A percentile compares a stretch with the other conserved stretches of the same genome.
Conservation (phyloP, 345 rosid species). For the Ailanthus altissimus region DNA sequence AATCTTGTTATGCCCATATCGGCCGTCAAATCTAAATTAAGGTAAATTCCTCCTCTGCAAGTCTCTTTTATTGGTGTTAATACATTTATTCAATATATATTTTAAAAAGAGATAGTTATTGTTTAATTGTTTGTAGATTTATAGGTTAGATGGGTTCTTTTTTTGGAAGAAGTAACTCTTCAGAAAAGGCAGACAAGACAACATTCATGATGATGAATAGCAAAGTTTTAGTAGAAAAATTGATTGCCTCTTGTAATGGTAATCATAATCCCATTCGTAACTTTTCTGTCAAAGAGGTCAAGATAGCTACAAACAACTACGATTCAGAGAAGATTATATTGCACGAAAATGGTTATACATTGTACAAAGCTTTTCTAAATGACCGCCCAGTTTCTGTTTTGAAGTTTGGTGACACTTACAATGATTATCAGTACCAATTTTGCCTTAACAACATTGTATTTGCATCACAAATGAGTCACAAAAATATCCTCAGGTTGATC, state of each 20-base stretch:
- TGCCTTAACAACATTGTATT: not conserved
- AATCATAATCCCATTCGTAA: not conserved
- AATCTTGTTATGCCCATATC: too few relatives aligned
- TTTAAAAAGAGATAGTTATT: too few relatives aligned
- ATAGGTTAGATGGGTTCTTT: too few relatives aligned
- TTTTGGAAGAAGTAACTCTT: not conserved
- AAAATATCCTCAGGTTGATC: not conserved
- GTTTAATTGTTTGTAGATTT: too few relatives aligned
- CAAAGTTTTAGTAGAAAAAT: not conserved
- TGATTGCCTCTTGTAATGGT: not conserved
- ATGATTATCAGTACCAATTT: too few relatives aligned
- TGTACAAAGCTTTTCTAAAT: slow-evolving; percentile 17
- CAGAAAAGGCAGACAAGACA: not conserved
- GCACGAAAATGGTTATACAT: not conserved
- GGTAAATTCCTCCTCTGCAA: too few relatives aligned
- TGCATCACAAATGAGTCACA: slow-evolving; percentile 14
- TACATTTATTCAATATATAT: too few relatives aligned
- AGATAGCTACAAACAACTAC: slow-evolving; percentile 4
- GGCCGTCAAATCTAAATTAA: too few relatives aligned
- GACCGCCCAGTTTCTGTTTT: slow-evolving; percentile 2
- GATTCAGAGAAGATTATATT: not conserved
- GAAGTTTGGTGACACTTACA: not conserved
- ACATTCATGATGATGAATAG: not conserved
- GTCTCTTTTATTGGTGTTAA: too few relatives aligned
- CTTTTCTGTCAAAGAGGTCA: not conserved